Conservation (phyloP, 306 rosid species). For the Quercus wislizeni region DNA sequence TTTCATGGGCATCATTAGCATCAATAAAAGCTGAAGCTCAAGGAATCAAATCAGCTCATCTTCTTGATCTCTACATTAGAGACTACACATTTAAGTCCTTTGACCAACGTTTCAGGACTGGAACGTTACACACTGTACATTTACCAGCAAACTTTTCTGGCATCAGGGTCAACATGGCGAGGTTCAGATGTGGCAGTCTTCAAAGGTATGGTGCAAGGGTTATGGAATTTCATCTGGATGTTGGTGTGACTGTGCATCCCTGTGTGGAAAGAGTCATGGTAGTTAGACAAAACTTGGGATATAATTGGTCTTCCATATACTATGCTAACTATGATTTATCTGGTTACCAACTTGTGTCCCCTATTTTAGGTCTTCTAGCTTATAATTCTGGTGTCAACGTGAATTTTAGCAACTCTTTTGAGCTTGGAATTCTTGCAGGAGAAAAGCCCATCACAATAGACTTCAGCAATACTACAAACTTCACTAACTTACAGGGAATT, state of each 20-base stretch:
- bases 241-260: constrained; percentile 69
- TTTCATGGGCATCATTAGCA: constrained; percentile 28
- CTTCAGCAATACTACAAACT: constrained; percentile 50
- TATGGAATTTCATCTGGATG: constrained; percentile 63
- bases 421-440: constrained; percentile 64
- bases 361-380: constrained; percentile 75
- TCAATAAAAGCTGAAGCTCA: constrained; percentile 42
- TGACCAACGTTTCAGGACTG: constrained; percentile 49
- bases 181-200: constrained; percentile 87
- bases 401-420: constrained; percentile 64
- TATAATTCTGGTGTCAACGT: constrained; percentile 69
- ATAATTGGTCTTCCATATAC: constrained; percentile 75
- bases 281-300: constrained; percentile 65
- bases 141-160: constrained; percentile 79
- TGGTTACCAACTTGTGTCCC: constrained; percentile 73
- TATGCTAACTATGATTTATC: constrained; percentile 64
- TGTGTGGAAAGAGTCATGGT: constrained; percentile 86
- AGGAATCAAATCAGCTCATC: constrained; percentile 55
- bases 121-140: constrained; percentile 45
- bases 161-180: constrained; percentile 51
- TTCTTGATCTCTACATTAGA: constrained; percentile 82
- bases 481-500: constrained; percentile 24
- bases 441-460: constrained; percentile 69
- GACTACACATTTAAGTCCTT: constrained; percentile 70
- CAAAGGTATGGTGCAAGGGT: constrained; percentile 74